Conservation (phyloP, 768 basidiomycete species). For the Paxillus involutus region DNA sequence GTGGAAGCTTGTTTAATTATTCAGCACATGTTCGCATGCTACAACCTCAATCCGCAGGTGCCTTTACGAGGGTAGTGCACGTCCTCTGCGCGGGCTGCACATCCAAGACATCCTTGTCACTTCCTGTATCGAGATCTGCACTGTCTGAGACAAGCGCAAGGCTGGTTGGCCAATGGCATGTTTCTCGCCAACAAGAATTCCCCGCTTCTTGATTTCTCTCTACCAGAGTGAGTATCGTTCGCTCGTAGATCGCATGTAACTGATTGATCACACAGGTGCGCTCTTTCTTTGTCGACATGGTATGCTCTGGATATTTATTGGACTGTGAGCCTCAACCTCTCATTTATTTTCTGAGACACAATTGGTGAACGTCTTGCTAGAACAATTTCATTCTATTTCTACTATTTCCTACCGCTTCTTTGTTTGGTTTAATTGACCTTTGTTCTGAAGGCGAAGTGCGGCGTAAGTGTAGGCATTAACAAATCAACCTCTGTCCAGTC, state of each 20-base stretch:
- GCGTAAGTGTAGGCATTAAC: slow-evolving; percentile 36
- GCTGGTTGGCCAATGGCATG: slow-evolving; percentile 72
- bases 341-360: neutral
- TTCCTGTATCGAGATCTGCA: slow-evolving; percentile 65
- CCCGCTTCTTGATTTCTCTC: slow-evolving; percentile 4
- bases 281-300: slow-evolving; percentile 74
- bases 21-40: neutral
- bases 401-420: slow-evolving; percentile 36
- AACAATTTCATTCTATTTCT: slow-evolving; percentile 53
- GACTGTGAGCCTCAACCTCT: slow-evolving; percentile 42
- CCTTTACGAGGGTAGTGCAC: slow-evolving; percentile 60
- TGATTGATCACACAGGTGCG: slow-evolving; percentile 41
- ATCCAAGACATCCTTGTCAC: slow-evolving; percentile 68
- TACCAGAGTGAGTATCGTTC: slow-evolving; percentile 16
- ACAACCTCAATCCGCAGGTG: slow-evolving; percentile 35
- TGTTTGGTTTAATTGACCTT: neutral
- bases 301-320: slow-evolving; percentile 64
- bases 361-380: slow-evolving; percentile 31
- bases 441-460: slow-evolving; percentile 52
- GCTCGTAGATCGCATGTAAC: neutral
- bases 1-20: slow-evolving; percentile 18
- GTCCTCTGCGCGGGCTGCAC: slow-evolving; percentile 67
- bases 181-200: slow-evolving; percentile 6
- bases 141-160: slow-evolving; percentile 54
- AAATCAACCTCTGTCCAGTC: slow-evolving; percentile 4